A percentile compares a stretch with the other conserved stretches of the same genome.
Conservation (phyloP, 2,329 filamentous ascomycete species). For the Colletotrichum sp. region DNA sequence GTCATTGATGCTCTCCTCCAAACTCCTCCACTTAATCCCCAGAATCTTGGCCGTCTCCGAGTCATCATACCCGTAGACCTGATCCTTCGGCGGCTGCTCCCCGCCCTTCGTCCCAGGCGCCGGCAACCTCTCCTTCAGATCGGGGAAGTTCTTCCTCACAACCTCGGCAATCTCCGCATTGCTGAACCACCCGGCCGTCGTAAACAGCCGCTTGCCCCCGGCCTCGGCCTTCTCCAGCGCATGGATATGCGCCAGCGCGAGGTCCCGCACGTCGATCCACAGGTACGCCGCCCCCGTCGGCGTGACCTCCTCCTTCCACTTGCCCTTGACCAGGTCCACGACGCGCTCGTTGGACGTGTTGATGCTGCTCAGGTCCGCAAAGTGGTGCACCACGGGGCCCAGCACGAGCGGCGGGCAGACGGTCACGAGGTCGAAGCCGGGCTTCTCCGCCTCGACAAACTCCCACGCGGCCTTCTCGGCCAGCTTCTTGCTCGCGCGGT, state of each 20-base stretch:
- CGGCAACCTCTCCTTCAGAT: conserved; percentile 52
- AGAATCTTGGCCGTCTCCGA: conserved; percentile 61
- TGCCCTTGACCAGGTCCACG: conserved; percentile 52
- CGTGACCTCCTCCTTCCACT: conserved; percentile 50
- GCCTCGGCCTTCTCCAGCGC: conserved; percentile 54
- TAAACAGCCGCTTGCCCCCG: conserved; percentile 55
- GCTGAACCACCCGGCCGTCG: conserved; percentile 49
- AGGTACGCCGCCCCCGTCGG: conserved; percentile 42
- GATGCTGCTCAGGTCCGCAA: conserved; percentile 37
- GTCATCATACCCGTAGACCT: conserved; percentile 62
- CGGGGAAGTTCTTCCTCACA: conserved; percentile 53
- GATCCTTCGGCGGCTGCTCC: conserved; percentile 39
- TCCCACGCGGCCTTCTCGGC: conserved; percentile 60
- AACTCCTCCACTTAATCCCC: conserved; percentile 63
- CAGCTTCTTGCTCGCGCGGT: conserved; percentile 59
- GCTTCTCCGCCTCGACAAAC: conserved; percentile 47
- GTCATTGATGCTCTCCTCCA: conserved; percentile 68
- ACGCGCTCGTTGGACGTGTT: conserved; percentile 61
- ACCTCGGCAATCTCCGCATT: conserved; percentile 49
- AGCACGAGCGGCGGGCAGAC: conserved; percentile 58
- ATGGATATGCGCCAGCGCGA: conserved; percentile 55
- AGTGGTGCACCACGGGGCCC: conserved; percentile 21
- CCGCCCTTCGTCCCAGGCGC: conserved; percentile 47
- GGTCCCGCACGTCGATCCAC: conserved; percentile 63
- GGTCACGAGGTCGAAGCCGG: conserved; percentile 55